Conservation (phyloP, 2,329 filamentous ascomycete genomes). For the Diaporthe vaccinii region DNA sequence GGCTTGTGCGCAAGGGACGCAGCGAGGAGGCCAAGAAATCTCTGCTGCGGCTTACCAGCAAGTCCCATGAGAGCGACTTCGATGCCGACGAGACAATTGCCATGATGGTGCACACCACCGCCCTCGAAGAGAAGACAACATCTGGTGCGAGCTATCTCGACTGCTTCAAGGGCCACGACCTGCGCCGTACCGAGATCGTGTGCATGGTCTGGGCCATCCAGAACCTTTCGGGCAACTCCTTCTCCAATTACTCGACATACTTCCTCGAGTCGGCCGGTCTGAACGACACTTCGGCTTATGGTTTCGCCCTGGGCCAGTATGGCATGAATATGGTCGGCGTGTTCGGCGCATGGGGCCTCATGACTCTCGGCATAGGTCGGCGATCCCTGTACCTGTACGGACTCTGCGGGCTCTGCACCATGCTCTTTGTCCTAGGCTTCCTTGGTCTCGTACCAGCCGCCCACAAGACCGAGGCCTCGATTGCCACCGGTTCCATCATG, state of each 20-base stretch:
- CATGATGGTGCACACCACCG: conserved; percentile 94
- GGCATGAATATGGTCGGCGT: conserved; percentile 84
- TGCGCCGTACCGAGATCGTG: conserved; percentile 82
- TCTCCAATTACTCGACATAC: conserved; percentile 76
- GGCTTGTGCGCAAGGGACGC: conserved; percentile 78
- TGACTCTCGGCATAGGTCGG: conserved; percentile 81
- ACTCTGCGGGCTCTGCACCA: conserved; percentile 77
- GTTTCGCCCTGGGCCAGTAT: conserved; percentile 74
- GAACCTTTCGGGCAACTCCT: conserved; percentile 73
- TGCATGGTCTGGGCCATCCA: conserved; percentile 76
- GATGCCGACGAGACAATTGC: conserved; percentile 87
- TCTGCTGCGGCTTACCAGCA: conserved; percentile 74
- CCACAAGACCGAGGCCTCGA: conserved; percentile 71
- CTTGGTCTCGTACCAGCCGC: conserved; percentile 77
- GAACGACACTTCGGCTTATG: conserved; percentile 64
- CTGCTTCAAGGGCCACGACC: conserved; percentile 85
- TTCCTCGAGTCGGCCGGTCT: conserved; percentile 73
- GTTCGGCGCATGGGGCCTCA: conserved; percentile 84
- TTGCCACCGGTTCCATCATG: conserved; percentile 90
- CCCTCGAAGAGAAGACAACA: conserved; percentile 82
- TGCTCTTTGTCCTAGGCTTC: conserved; percentile 89
- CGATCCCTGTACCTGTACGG: conserved; percentile 83
- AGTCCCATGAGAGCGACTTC: conserved; percentile 76
- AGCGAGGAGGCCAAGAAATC: conserved; percentile 76
- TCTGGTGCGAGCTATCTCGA: conserved; percentile 81